Conservation (phyloP, 768 basidiomycete genomes). For the Gymnopilus junonius region DNA sequence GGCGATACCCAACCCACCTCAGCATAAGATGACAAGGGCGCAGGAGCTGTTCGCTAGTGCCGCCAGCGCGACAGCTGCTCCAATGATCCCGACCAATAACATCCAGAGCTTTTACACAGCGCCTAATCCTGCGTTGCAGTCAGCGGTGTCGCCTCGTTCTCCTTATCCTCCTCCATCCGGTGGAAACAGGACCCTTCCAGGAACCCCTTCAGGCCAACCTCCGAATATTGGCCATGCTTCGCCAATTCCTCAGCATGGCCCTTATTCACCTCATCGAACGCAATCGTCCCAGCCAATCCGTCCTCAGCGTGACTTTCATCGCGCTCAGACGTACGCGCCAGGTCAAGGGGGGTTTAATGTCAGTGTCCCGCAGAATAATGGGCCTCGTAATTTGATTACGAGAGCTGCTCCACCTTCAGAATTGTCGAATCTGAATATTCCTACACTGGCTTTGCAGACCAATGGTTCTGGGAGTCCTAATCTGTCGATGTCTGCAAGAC, state of each 20-base stretch:
- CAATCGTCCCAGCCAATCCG: conserved; percentile 14
- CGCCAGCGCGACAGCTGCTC: conserved; percentile 21
- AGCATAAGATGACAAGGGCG: conserved; percentile 35
- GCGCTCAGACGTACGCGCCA: conserved; percentile 7
- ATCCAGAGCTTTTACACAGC: conserved; percentile 18
- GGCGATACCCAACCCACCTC: conserved; percentile 6
- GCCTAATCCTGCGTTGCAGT: neutral
- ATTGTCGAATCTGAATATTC: neutral
- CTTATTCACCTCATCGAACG: conserved; percentile 12
- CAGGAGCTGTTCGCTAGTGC: conserved; percentile 51
- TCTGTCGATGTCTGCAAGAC: neutral
- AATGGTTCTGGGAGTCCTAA: neutral
- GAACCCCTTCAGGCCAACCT: neutral
- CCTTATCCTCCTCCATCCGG: neutral
- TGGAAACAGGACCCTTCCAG: neutral
- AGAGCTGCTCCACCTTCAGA: conserved; percentile 20
- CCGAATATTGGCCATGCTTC: neutral
- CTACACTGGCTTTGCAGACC: neutral
- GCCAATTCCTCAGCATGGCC: neutral
- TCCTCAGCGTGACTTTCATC: conserved; percentile 8
- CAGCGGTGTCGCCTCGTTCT: neutral
- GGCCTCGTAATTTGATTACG: conserved; percentile 19
- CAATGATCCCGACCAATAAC: conserved; percentile 21
- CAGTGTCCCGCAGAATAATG: neutral
- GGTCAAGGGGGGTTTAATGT: conserved; percentile 1